These are phyloP conservation scores for Saitozyma podzolica DNA, from an alignment of 768 basidiomycete species.

Conservation along the genomic window DNA sequence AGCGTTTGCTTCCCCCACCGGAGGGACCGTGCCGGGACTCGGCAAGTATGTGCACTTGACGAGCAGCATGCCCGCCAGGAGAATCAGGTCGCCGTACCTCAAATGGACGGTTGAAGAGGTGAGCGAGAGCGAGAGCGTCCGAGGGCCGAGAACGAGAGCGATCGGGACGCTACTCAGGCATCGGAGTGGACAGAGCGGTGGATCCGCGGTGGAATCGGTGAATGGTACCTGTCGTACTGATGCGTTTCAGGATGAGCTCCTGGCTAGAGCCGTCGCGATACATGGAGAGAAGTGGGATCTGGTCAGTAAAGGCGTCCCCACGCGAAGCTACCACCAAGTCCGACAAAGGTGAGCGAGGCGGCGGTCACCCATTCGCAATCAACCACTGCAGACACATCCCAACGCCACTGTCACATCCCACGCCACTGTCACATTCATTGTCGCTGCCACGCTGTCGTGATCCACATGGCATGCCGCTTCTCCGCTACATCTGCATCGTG, in stretches of 20 bases:
- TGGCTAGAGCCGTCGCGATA: slow-evolving; percentile 45
- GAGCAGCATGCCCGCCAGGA: slow-evolving; percentile 42
- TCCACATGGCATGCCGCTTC: no score
- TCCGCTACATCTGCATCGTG: no score
- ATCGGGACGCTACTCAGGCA: no score
- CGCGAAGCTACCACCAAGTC: slow-evolving; percentile 46
- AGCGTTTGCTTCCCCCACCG: slow-evolving; percentile 32
- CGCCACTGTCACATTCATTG: no score
- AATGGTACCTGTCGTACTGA: slow-evolving; percentile 2
- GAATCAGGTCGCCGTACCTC: slow-evolving; percentile 45
- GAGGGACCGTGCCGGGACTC: slow-evolving; percentile 44
- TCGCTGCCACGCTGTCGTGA: no score
- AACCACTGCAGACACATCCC: background rate
- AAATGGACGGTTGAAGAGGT: slow-evolving; percentile 51
- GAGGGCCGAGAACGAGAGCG: background rate
- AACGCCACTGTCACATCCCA: no score
- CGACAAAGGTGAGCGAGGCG: slow-evolving; percentile 38
- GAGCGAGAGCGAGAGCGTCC: slow-evolving; percentile 8
- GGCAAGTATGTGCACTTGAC: slow-evolving; percentile 48
- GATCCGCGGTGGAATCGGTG: background rate
- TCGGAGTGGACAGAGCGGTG: background rate
- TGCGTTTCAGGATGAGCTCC: slow-evolving; percentile 38
- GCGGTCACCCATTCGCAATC: background rate
- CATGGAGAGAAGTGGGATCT: slow-evolving; percentile 51
- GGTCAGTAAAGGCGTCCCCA: slow-evolving; percentile 47